Evolutionary conservation across 2,329 filamentous ascomycete species (phyloP).

Genomic region (Colletotrichum theobromicola): DNA sequence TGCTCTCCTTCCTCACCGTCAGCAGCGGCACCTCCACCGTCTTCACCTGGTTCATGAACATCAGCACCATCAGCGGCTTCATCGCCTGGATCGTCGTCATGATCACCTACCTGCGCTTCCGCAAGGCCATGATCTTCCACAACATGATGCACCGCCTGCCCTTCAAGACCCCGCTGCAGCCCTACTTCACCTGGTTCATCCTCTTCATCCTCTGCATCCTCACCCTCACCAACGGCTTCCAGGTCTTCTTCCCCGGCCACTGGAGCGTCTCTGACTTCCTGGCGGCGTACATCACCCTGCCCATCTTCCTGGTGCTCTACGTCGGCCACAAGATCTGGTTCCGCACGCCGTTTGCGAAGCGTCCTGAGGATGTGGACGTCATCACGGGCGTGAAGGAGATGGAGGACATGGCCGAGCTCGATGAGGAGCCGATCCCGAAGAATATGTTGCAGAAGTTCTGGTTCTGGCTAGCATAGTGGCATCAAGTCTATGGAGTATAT

Average conservation of each 20-base stretch:
- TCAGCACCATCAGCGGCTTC: constrained; percentile 67
- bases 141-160: constrained; percentile 56
- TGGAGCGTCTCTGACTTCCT: constrained; percentile 70
- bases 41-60: constrained; percentile 75
- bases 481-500: background rate
- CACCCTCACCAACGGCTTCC: constrained; percentile 77
- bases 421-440: constrained; percentile 50
- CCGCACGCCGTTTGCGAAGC: constrained; percentile 48
- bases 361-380: constrained; percentile 58
- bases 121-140: constrained; percentile 58
- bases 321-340: constrained; percentile 62
- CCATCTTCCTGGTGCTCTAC: constrained; percentile 65
- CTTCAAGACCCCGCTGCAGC: constrained; percentile 58
- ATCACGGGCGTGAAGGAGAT: constrained; percentile 66
- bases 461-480: constrained; percentile 58
- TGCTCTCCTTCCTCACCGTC: constrained; percentile 74
- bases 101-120: constrained; percentile 65
- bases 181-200: constrained; percentile 68
- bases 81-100: constrained; percentile 66
- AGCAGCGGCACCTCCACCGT: constrained; percentile 66
- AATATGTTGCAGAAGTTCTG: constrained; percentile 58
- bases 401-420: constrained; percentile 59
- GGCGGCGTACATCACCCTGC: constrained; percentile 68
- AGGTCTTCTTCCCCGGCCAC: constrained; percentile 70
- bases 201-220: constrained; percentile 65